Percentiles rank a stretch among this genome's conserved stretches.
Evolutionary conservation across 2,329 filamentous ascomycete genomes (phyloP).

Genomic region (Fusarium nanum): DNA sequence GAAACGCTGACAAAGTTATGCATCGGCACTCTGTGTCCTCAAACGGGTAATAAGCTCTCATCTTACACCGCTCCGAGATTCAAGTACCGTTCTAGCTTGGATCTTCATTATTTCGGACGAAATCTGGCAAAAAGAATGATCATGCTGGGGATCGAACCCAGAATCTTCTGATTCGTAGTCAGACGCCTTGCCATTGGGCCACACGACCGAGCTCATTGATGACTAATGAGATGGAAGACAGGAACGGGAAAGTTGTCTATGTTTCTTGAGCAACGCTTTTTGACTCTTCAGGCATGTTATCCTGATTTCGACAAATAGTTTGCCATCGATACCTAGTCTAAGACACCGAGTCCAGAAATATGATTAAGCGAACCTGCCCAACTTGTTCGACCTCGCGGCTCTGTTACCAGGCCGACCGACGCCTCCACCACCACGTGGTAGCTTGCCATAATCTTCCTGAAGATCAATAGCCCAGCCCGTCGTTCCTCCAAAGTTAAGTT

Average conservation of each 20-base stretch:
- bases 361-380: too few relatives aligned
- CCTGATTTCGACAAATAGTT: too few relatives aligned
- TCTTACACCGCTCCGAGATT: neutral
- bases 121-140: conserved; percentile 14
- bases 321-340: too few relatives aligned
- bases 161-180: conserved; percentile 40
- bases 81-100: too few relatives aligned
- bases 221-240: neutral
- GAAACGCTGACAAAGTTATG: neutral
- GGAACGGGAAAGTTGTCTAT: fast-evolving
- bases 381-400: too few relatives aligned
- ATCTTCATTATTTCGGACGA: too few relatives aligned
- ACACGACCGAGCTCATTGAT: conserved; percentile 25
- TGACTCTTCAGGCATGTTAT: too few relatives aligned
- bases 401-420: too few relatives aligned
- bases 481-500: neutral
- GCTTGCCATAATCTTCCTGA: neutral
- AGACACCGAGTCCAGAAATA: too few relatives aligned
- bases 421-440: too few relatives aligned
- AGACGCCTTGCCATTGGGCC: conserved; percentile 39
- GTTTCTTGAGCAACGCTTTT: neutral
- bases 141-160: conserved; percentile 39
- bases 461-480: neutral
- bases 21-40: neutral
- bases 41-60: neutral